These are phyloP conservation scores for Cenococcum geophilum DNA, from an alignment of 495 filamentous ascomycete genomes.

Conservation along the genomic window DNA sequence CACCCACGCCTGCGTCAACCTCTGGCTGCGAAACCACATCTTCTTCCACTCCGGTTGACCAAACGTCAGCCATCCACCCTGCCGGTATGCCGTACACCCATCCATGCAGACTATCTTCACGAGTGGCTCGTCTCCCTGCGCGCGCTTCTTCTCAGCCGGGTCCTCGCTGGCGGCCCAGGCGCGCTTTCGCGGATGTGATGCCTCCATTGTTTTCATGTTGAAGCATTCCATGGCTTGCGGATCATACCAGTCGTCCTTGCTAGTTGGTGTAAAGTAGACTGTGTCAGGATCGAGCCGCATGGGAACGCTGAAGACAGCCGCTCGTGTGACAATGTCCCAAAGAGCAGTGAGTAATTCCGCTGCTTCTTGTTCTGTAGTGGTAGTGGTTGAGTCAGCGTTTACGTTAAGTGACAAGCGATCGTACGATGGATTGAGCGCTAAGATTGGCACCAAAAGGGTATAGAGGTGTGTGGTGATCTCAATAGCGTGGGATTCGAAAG, in stretches of 20 bases:
- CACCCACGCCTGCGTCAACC: slow-evolving; percentile 24
- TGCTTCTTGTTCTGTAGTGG: background rate
- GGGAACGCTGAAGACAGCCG: slow-evolving; percentile 14
- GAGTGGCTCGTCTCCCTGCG: slow-evolving; percentile 11
- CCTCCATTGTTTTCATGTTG: slow-evolving; percentile 15
- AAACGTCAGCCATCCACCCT: slow-evolving; percentile 15
- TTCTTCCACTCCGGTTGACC: background rate
- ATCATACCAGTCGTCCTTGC: slow-evolving; percentile 24
- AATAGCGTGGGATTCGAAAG: slow-evolving; percentile 12
- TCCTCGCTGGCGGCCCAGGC: slow-evolving; percentile 1
- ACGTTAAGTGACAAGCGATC: background rate
- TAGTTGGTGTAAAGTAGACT: slow-evolving; percentile 18
- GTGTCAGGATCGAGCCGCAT: slow-evolving; percentile 21
- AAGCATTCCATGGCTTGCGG: slow-evolving; percentile 16
- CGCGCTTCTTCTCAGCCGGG: slow-evolving; percentile 9
- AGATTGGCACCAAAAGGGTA: slow-evolving; percentile 15
- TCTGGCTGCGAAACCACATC: slow-evolving; percentile 16
- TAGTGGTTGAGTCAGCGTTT: background rate
- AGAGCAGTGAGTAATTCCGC: background rate
- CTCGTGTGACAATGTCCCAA: slow-evolving; percentile 9
- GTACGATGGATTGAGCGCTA: background rate
- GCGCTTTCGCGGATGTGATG: slow-evolving; percentile 4
- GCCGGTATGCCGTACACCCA: slow-evolving; percentile 23
- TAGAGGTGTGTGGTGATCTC: slow-evolving; percentile 1
- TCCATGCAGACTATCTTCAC: slow-evolving; percentile 9